Base-by-base conservation (phyloP, 805 yeast genomes). In the Candida bentonensis region DNA sequence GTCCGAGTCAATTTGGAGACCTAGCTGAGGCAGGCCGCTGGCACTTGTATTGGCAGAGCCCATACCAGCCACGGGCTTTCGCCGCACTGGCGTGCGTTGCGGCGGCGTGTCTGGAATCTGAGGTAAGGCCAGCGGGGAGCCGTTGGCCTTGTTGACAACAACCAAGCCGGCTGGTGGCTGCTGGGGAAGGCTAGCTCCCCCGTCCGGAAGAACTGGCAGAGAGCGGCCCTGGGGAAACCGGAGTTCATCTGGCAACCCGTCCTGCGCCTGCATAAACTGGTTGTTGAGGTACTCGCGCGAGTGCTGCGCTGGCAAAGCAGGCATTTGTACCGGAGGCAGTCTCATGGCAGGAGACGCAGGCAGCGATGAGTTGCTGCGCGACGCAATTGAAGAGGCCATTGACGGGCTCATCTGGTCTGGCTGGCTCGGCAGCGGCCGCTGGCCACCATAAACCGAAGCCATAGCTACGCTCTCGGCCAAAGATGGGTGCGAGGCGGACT, bases 11-110 rank as follows among this genome's bases (percentile, higher is more conserved):
- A 9, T 30, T 4, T 30, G 17, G 13, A 9, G 27, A 25, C 11
- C 27, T 25, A 9, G 27, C 7, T 7, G 27, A 9, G 27, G 7
- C 7, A 11, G 20, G 7, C 11, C 20, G 5, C 20, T 7, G 7
- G 36, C 17, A 13, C 5, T 9, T 5, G 36, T 5, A 9, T 11
- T 11, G 17, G 5, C 13, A 30, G 36, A 30, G 36, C 36, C 36
- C n/a, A n/a, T n/a, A n/a, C n/a, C n/a, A n/a, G n/a, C n/a, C 36
- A 30, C 36, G 5, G 36, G 36, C 36, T 30, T 30, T 30, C 36
- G 13, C 17, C 20, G 7, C 7, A 30, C 36, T 30, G 36, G 36
- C n/a, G n/a, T n/a, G 5, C 17, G 7, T 11, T 30, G 36, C 7
- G n/a, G 5, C 17, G 36, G 36, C 7, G 20, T 5, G 5, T 30